phyloP scores from a whole-genome alignment of 1,139 yeast genomes.

The Debaryomyces sp. region DNA sequence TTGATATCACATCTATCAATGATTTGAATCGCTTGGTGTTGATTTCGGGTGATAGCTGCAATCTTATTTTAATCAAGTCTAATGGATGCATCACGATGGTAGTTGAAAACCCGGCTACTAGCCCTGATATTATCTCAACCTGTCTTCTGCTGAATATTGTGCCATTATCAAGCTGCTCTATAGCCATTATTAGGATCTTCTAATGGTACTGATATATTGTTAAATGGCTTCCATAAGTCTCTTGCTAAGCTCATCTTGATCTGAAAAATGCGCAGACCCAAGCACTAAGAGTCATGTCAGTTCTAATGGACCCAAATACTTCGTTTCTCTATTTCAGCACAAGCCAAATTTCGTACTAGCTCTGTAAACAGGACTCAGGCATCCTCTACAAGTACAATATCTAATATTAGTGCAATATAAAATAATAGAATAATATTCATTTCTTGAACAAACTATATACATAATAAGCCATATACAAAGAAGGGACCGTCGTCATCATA shows the following conservation, averaged over 20 bases:
- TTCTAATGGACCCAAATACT: not conserved
- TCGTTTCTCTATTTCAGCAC: not conserved
- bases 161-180: conserved; percentile 3
- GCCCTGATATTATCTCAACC: conserved; percentile 69
- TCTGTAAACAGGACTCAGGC: no score
- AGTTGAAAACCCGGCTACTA: conserved; percentile 80
- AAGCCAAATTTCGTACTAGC: not conserved
- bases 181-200: not conserved
- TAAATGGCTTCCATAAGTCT: not conserved
- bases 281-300: no score
- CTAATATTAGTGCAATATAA: not conserved
- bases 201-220: not conserved
- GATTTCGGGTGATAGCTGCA: conserved; percentile 50
- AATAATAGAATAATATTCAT: conserved; percentile 4
- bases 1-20: conserved; percentile 19
- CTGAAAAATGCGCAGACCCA: not conserved
- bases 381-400: not conserved
- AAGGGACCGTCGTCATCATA: not conserved
- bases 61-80: conserved; percentile 78
- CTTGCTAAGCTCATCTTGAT: not conserved
- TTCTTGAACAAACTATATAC: conserved; percentile 13
- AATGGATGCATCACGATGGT: conserved; percentile 86
- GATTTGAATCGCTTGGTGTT: conserved; percentile 13
- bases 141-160: conserved; percentile 13
- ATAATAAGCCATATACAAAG: conserved; percentile 5